These are phyloP conservation scores for Mycosphaerella sp. DNA, from an alignment of 2,329 filamentous ascomycete species.

Conservation along the genomic window DNA sequence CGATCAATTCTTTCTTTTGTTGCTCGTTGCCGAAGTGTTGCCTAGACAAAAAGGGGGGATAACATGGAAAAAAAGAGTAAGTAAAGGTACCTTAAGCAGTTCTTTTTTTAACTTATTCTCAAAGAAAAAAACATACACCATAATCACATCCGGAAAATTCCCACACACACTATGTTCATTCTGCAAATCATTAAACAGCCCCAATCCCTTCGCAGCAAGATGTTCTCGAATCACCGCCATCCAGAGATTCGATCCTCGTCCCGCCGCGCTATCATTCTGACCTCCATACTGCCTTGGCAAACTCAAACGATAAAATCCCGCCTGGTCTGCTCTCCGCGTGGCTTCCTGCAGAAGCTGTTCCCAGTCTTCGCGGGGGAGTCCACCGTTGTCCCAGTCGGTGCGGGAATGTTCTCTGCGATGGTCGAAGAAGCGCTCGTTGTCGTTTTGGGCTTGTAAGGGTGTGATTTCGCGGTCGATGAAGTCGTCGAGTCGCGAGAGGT, in stretches of 20 bases:
- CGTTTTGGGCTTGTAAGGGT: slow-evolving; percentile 49
- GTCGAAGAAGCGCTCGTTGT: slow-evolving; percentile 61
- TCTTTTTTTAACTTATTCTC: no score
- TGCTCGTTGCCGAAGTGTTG: slow-evolving; percentile 52
- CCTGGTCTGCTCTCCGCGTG: slow-evolving; percentile 49
- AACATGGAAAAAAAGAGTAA: no score
- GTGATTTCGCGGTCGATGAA: slow-evolving; percentile 52
- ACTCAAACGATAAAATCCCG: slow-evolving; percentile 55
- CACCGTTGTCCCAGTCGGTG: slow-evolving; percentile 54
- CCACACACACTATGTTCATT: slow-evolving; percentile 58
- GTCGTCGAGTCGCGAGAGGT: slow-evolving; percentile 47
- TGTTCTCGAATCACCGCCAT: slow-evolving; percentile 58
- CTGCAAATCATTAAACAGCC: slow-evolving; percentile 58
- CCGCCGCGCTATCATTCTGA: slow-evolving; percentile 37
- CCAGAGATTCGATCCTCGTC: slow-evolving; percentile 50
- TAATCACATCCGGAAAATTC: slow-evolving; percentile 57
- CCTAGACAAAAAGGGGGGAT: no score
- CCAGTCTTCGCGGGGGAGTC: slow-evolving; percentile 54
- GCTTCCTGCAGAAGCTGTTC: slow-evolving; percentile 49
- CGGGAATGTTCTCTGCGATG: slow-evolving; percentile 56
- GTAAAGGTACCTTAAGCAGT: no score
- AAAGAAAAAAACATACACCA: slow-evolving; percentile 38
- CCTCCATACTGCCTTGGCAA: slow-evolving; percentile 53
- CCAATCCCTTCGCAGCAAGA: slow-evolving; percentile 52
- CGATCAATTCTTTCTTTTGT: slow-evolving; percentile 51